Conservation (phyloP, 495 filamentous ascomycete genomes). For the Gamarada debralockiae region DNA sequence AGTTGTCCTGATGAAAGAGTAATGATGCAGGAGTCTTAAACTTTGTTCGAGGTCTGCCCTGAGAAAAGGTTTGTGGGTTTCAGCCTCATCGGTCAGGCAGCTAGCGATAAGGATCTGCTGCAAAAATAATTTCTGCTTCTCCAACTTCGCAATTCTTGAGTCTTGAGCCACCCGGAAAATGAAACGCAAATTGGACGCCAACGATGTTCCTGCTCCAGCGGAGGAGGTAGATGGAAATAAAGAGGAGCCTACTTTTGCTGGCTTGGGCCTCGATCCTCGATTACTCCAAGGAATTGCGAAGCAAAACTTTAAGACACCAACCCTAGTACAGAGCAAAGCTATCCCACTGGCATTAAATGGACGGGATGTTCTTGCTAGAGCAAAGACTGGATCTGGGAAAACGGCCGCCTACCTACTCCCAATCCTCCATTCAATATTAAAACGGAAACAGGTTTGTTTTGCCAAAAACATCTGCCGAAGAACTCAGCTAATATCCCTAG, state of each 20-base stretch:
- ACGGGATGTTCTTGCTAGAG: slow-evolving; percentile 83
- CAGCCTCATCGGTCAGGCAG: too few relatives aligned
- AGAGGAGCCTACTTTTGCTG: slow-evolving; percentile 17
- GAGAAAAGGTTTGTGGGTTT: too few relatives aligned
- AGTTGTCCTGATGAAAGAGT: too few relatives aligned
- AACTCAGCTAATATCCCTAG: slow-evolving; percentile 15
- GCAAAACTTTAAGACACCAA: slow-evolving; percentile 79
- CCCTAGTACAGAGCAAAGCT: slow-evolving; percentile 77
- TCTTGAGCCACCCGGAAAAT: slow-evolving; percentile 13
- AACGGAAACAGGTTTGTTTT: slow-evolving; percentile 61
- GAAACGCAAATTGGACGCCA: slow-evolving; percentile 53
- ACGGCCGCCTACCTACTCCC: slow-evolving; percentile 97
- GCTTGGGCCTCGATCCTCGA: slow-evolving; percentile 73
- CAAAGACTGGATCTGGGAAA: slow-evolving; percentile 93
- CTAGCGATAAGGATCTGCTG: neutral
- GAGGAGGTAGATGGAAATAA: slow-evolving; percentile 12
- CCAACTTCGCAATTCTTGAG: neutral
- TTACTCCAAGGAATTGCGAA: slow-evolving; percentile 81
- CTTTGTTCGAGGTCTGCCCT: too few relatives aligned
- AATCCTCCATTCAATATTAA: slow-evolving; percentile 74
- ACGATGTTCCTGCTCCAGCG: slow-evolving; percentile 37
- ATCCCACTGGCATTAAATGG: slow-evolving; percentile 91
- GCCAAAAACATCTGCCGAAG: neutral
- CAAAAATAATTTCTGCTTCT: slow-evolving; percentile 7
- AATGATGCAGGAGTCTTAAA: too few relatives aligned